Conservation (phyloP, 805 yeast species). For the Nematodospora valgi region DNA sequence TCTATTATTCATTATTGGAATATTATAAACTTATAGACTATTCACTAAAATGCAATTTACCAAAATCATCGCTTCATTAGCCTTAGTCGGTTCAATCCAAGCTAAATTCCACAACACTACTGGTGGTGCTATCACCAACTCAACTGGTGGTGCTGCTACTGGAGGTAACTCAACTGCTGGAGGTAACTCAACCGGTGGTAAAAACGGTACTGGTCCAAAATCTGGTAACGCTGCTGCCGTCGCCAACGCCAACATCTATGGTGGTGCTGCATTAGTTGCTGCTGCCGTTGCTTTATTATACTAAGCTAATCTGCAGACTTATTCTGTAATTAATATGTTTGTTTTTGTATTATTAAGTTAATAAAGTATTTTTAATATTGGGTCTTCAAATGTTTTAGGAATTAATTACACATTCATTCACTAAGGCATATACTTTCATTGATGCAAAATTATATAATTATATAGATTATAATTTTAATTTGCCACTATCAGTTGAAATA, state of each 20-base stretch:
- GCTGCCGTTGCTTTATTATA: constrained; percentile 15
- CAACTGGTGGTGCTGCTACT: constrained; percentile 13
- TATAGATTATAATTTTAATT: constrained; percentile 6
- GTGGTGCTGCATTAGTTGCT: constrained; percentile 16
- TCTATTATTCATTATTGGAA: background rate
- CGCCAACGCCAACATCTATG: constrained; percentile 10
- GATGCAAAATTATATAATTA: constrained; percentile 4
- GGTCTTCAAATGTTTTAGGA: background rate
- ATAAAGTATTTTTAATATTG: background rate
- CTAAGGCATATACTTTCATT: constrained; percentile 2
- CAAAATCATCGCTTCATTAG: constrained; percentile 8
- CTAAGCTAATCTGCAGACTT: background rate
- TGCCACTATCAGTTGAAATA: background rate
- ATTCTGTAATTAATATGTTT: background rate
- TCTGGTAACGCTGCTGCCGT: constrained; percentile 10
- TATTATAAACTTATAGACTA: background rate
- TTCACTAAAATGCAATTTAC: constrained; percentile 7
- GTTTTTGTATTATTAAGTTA: constrained; percentile 7
- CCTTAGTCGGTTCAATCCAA: constrained; percentile 9
- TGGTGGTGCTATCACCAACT: constrained; percentile 8
- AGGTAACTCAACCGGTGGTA: constrained; percentile 8
- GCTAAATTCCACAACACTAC: constrained; percentile 8
- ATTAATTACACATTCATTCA: background rate
- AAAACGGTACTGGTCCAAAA: constrained; percentile 7
- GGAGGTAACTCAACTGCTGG: constrained; percentile 10